Percentiles rank a stretch among this genome's conserved stretches.
Evolutionary conservation across 169 alveolate species (phyloP).

Genomic region (Nephromyces sp.): DNA sequence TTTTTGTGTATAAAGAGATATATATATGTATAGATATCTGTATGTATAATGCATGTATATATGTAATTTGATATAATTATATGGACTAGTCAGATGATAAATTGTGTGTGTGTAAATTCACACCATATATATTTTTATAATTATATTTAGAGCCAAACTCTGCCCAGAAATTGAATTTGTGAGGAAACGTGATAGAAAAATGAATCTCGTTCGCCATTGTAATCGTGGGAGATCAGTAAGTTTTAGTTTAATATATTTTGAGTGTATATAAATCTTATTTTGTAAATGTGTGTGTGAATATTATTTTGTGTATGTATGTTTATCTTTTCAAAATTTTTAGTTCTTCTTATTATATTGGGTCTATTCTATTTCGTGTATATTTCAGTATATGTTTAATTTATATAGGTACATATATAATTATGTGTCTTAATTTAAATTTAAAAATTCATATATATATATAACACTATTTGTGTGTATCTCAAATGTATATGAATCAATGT

Average conservation of each 20-base stretch:
- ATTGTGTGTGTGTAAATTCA: background rate
- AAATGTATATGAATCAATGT: no score
- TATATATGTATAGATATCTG: background rate
- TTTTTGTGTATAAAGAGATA: background rate
- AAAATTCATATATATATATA: no score
- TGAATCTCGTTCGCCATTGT: slow-evolving; percentile 49
- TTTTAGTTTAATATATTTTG: background rate
- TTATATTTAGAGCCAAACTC: slow-evolving; percentile 36
- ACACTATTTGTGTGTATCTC: no score
- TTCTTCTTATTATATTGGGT: no score
- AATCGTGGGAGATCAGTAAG: slow-evolving; percentile 34
- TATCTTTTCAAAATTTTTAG: no score
- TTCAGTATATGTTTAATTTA: no score
- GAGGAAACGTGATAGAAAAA: slow-evolving; percentile 38
- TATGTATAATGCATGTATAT: background rate
- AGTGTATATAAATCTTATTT: no score
- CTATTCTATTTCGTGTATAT: no score
- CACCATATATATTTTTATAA: background rate
- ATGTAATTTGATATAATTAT: background rate
- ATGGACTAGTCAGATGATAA: background rate
- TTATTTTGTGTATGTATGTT: no score
- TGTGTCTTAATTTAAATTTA: no score
- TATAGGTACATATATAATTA: no score
- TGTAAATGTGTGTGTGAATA: no score
- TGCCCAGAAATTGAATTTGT: slow-evolving; percentile 52